Percentiles rank a stretch among this genome's conserved stretches.
Conservation (phyloP, 495 filamentous ascomycete genomes). For the Hyaloscypha finlandica region DNA sequence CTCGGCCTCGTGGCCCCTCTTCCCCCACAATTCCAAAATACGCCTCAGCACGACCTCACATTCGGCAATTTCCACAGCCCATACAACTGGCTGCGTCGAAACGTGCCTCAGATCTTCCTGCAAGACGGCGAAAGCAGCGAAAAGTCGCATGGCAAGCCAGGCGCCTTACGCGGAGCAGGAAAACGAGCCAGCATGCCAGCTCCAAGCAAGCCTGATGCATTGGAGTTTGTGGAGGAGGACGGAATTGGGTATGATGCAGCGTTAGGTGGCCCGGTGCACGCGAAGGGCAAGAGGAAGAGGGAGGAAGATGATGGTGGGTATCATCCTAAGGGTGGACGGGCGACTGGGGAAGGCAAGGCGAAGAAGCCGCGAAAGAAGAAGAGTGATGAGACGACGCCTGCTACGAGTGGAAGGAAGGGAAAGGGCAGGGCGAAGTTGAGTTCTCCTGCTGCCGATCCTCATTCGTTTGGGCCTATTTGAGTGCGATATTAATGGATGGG, state of each 20-base stretch:
- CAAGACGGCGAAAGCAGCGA: slow-evolving; percentile 74
- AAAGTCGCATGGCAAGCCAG: slow-evolving; percentile 53
- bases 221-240: slow-evolving; percentile 37
- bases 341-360: slow-evolving; percentile 17
- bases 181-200: slow-evolving; percentile 42
- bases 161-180: slow-evolving; percentile 38
- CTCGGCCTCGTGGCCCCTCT: slow-evolving; percentile 44
- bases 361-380: slow-evolving; percentile 30
- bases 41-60: slow-evolving; percentile 49
- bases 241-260: slow-evolving; percentile 37
- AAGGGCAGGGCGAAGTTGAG: slow-evolving; percentile 16
- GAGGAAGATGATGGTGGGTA: slow-evolving; percentile 64
- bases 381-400: slow-evolving; percentile 6
- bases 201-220: slow-evolving; percentile 31
- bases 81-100: slow-evolving; percentile 85
- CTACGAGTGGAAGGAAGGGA: slow-evolving; percentile 8
- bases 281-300: slow-evolving; percentile 52
- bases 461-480: slow-evolving; percentile 22
- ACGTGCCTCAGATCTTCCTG: slow-evolving; percentile 81
- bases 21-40: slow-evolving; percentile 5
- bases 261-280: slow-evolving; percentile 39
- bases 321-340: slow-evolving; percentile 52
- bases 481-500: slow-evolving; percentile 5
- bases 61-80: slow-evolving; percentile 81
- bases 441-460: slow-evolving; percentile 17